These are phyloP conservation scores for Neurospora sp. DNA, from an alignment of 495 filamentous ascomycete species.

Conservation along the genomic window DNA sequence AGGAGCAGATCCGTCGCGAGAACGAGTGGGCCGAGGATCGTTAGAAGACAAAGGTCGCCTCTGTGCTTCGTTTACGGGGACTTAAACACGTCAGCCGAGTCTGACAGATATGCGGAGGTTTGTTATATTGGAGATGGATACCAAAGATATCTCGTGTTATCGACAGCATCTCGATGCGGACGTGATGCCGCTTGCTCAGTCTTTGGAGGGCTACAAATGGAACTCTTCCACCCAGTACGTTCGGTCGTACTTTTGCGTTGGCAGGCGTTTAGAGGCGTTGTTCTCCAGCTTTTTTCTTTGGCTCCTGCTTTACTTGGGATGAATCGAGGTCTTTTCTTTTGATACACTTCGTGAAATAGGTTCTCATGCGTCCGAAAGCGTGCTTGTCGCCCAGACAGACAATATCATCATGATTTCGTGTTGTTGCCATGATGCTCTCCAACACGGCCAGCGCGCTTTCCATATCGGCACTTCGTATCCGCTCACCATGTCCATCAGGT, in stretches of 20 bases:
- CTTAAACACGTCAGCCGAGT: background rate
- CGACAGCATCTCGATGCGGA: background rate
- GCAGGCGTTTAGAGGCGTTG: background rate
- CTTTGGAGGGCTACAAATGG: background rate
- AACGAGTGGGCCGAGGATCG: slow-evolving; percentile 79
- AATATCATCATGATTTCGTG: background rate
- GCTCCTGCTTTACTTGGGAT: background rate
- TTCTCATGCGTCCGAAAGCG: background rate
- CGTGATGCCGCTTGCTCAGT: background rate
- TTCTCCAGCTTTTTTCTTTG: background rate
- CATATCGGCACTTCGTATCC: background rate
- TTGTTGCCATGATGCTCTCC: background rate
- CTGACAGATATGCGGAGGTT: background rate
- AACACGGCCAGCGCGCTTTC: background rate
- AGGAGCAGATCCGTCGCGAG: slow-evolving; percentile 74
- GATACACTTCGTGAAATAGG: background rate
- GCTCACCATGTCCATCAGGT: background rate
- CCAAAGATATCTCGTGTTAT: background rate
- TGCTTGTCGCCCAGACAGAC: background rate
- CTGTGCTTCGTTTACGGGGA: background rate
- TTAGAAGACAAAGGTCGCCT: slow-evolving; percentile 11
- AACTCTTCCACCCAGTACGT: background rate
- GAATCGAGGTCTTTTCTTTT: background rate
- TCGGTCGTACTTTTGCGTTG: background rate
- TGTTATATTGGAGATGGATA: background rate